These are phyloP conservation scores for Yamadazyma philogaea DNA, from an alignment of 805 yeast genomes.

Conservation along the genomic window DNA sequence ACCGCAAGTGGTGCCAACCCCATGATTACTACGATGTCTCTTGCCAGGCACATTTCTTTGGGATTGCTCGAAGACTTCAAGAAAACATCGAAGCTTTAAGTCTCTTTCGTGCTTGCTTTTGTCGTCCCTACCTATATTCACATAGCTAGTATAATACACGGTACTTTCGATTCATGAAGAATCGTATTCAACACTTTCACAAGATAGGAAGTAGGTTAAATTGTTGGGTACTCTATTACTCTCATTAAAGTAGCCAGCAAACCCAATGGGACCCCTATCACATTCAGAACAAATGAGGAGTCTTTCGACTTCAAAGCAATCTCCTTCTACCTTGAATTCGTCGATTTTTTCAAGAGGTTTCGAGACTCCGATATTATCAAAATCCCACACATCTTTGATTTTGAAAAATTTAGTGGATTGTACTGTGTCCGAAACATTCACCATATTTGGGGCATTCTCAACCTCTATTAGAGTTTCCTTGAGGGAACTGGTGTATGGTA, in stretches of 20 bases:
- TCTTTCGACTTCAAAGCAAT: constrained; percentile 41
- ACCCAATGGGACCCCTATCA: constrained; percentile 76
- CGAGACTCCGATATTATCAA: constrained; percentile 77
- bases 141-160: not conserved
- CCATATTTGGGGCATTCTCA: constrained; percentile 30
- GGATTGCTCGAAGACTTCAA: constrained; percentile 33
- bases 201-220: constrained; percentile 43
- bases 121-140: not conserved
- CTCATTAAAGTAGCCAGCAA: constrained; percentile 43
- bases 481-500: constrained; percentile 12
- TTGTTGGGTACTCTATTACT: constrained; percentile 31
- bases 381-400: constrained; percentile 68
- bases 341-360: constrained; percentile 31
- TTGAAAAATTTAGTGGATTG: constrained; percentile 30
- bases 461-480: constrained; percentile 10
- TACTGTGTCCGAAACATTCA: constrained; percentile 11
- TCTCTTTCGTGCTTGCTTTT: not conserved
- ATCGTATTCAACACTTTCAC: constrained; percentile 42
- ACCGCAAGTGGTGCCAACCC: constrained; percentile 55
- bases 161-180: not conserved
- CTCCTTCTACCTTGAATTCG: constrained; percentile 17
- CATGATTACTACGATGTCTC: constrained; percentile 48
- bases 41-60: constrained; percentile 42
- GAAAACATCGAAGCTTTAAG: constrained; percentile 24
- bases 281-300: constrained; percentile 71